Evolutionary conservation across 2,329 filamentous ascomycete genomes (phyloP).

Genomic region (Coniochaeta prunicola): DNA sequence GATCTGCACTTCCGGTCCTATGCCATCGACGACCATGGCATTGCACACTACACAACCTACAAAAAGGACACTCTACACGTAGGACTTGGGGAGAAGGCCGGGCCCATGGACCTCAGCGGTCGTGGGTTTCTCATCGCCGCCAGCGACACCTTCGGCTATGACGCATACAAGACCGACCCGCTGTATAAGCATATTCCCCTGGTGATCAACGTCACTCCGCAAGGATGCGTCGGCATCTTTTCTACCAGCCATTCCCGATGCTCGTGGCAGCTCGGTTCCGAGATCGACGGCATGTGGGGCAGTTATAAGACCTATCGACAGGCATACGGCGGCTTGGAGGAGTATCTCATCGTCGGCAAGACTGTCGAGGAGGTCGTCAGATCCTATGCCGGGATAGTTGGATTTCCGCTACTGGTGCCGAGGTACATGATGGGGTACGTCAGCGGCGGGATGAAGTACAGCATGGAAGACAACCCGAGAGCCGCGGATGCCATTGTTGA

Average conservation of each 20-base stretch:
- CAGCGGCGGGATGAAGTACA: constrained; percentile 54
- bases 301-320: constrained; percentile 69
- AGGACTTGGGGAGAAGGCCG: constrained; percentile 65
- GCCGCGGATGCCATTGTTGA: constrained; percentile 53
- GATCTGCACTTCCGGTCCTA: constrained; percentile 44
- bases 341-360: constrained; percentile 61
- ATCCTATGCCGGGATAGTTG: constrained; percentile 60
- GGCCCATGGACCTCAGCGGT: constrained; percentile 64
- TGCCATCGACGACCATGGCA: constrained; percentile 49
- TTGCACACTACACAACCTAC: constrained; percentile 59
- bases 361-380: constrained; percentile 60
- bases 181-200: constrained; percentile 72
- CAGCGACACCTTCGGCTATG: constrained; percentile 68
- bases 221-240: constrained; percentile 59
- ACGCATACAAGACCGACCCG: constrained; percentile 62
- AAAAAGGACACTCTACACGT: constrained; percentile 50
- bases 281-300: constrained; percentile 72
- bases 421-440: constrained; percentile 69
- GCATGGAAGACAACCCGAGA: constrained; percentile 39
- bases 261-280: constrained; percentile 59
- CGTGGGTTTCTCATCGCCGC: constrained; percentile 60
- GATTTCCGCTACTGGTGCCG: constrained; percentile 60
- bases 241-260: constrained; percentile 44
- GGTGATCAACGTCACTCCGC: constrained; percentile 58
- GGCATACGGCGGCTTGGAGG: constrained; percentile 63